Percentiles rank a stretch among this genome's conserved stretches.
These are phyloP conservation scores for Eutrema salsugineum DNA, from an alignment of 441 rosid species.

Conservation along the genomic window DNA sequence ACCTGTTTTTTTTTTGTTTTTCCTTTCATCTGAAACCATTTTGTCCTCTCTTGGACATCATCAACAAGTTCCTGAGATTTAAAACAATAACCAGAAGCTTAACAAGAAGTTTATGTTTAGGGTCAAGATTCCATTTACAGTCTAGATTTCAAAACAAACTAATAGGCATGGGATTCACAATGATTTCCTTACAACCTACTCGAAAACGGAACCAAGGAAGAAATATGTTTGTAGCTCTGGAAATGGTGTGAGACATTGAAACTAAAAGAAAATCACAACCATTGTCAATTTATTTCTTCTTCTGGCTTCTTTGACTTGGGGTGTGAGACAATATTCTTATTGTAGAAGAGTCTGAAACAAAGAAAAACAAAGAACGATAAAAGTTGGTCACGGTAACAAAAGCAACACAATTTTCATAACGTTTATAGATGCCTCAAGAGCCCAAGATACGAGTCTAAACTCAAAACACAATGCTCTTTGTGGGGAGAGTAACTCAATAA, in stretches of 20 bases:
- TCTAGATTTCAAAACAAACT: conserved; percentile 2
- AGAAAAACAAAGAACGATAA: conserved; percentile 1
- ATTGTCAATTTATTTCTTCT: background rate
- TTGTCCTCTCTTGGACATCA: background rate
- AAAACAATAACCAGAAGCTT: conserved; percentile 3
- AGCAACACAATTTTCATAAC: background rate
- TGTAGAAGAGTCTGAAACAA: conserved; percentile 28
- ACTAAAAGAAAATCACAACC: background rate
- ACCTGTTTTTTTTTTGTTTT: background rate
- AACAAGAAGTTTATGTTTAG: background rate
- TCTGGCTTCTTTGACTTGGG: background rate
- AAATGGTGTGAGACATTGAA: background rate
- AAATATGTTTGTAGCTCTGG: background rate
- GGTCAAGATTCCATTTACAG: background rate
- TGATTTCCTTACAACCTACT: background rate
- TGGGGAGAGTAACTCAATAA: background rate
- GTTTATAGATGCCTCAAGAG: background rate
- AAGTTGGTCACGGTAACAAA: conserved; percentile 4
- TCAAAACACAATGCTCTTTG: background rate
- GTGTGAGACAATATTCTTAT: background rate
- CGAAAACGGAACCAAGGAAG: background rate
- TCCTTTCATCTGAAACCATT: background rate
- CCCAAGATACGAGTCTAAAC: background rate
- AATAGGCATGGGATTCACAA: background rate
- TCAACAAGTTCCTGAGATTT: background rate